Evolutionary conservation across 257 asterid genomes (phyloP), one percentile per base, ranked within the genome.

Genomic region (Petrea volubilis): DNA sequence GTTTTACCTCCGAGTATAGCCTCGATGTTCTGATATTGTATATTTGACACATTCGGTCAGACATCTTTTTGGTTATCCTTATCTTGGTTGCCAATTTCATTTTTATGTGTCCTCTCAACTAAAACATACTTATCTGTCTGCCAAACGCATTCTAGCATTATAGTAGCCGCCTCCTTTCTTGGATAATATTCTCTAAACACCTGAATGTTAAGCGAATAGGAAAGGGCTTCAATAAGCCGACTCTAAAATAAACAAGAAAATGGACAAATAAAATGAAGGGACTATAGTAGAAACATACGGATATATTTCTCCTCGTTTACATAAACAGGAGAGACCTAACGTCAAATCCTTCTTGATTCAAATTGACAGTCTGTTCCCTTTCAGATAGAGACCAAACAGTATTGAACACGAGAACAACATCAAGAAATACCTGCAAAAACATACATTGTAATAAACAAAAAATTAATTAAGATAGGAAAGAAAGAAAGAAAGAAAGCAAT

Each of bases 171-270:
- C 76, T 81, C 88, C 71, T 87, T 93, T 47, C 18, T 71, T 4
- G 98, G 98, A 82, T 83, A 86, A 79, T 84, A 90, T 77, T 95
- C 98, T 75, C 96, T 84, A 36, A 85, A 92, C 15, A 84, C 91
- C 97, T 38, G 43, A 8, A 38, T 38, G 9, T 38, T 8, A 7
- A 38, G 5, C 9, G 43, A 38, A 38, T 38, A 38, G 43, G 43
- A 38, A 38, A 38, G 8, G 10, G 43, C 43, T 3, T 3, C 43
- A 5, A 38, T 38, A 38, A 31, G n/a, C n/a, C 38, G 3, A 2
- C 38, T 31, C 5, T 7, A 31, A 31, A 31, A 31, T n/a, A 31
- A 38, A 38, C 11, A 38, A 38, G 43, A 38, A 3, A 38, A 7
- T 3, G n/a, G n/a, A 38, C 1, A 2, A 38, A 38, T 38, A n/a